Conservation (phyloP, 2,329 filamentous ascomycete genomes). For the Blastomyces gilchristii region DNA sequence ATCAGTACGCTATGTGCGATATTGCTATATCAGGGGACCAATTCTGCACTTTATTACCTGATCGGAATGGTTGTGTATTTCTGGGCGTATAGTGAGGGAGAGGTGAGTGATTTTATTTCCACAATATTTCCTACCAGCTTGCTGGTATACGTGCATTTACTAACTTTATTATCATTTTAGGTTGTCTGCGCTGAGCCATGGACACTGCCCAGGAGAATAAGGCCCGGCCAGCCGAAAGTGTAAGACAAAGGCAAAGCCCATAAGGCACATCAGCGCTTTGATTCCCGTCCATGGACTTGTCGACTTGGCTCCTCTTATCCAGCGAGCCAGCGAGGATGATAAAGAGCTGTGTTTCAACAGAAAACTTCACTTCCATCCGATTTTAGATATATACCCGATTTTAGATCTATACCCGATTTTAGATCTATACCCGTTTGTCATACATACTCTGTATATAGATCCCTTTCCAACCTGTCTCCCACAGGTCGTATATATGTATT, state of each 20-base stretch:
- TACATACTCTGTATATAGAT: not conserved
- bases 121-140: not conserved
- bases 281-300: not conserved
- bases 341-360: not conserved
- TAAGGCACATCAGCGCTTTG: not conserved
- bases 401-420: not conserved
- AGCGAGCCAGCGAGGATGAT: not conserved
- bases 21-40: slow-evolving; percentile 84
- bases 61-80: slow-evolving; percentile 82
- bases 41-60: slow-evolving; percentile 83
- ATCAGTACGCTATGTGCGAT: slow-evolving; percentile 62
- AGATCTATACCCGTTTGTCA: not conserved
- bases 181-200: slow-evolving; percentile 60
- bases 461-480: not conserved
- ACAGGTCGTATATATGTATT: not conserved
- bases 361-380: not conserved
- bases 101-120: slow-evolving; percentile 53
- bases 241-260: slow-evolving; percentile 13
- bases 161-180: slow-evolving; percentile 29
- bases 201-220: slow-evolving; percentile 51
- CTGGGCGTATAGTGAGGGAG: slow-evolving; percentile 94
- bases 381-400: not conserved
- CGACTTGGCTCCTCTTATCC: not conserved
- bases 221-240: slow-evolving; percentile 20
- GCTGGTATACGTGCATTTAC: not conserved